Evolutionary conservation across 2,329 filamentous ascomycete genomes (phyloP).

Genomic region (Botrytis paeoniae): DNA sequence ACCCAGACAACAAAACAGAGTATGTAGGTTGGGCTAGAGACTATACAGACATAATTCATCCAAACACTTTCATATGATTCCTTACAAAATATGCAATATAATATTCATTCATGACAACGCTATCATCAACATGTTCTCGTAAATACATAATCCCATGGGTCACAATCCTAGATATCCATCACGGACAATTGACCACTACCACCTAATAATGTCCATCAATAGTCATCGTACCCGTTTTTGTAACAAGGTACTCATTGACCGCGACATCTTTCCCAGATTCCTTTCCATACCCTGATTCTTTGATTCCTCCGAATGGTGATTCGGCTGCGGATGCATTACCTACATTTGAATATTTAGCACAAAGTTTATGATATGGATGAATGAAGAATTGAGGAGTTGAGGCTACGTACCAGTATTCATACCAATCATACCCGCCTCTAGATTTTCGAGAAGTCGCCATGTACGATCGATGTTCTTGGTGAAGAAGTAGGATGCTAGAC

Average conservation of each 20-base stretch:
- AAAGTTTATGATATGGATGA: neutral
- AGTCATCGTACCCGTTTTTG: slow-evolving; percentile 64
- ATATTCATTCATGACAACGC: neutral
- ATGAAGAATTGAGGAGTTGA: slow-evolving; percentile 6
- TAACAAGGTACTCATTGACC: slow-evolving; percentile 59
- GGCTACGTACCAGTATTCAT: slow-evolving; percentile 53
- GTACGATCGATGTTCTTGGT: slow-evolving; percentile 65
- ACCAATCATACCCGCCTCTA: slow-evolving; percentile 69
- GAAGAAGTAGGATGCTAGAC: slow-evolving; percentile 65
- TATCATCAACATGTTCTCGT: neutral
- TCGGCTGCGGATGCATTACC: slow-evolving; percentile 65
- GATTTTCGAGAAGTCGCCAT: slow-evolving; percentile 63
- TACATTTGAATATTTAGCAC: slow-evolving; percentile 25
- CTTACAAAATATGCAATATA: neutral
- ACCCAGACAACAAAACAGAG: accelerated
- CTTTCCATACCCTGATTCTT: slow-evolving; percentile 66
- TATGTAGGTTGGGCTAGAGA: accelerated
- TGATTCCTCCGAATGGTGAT: slow-evolving; percentile 65
- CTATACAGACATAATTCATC: neutral
- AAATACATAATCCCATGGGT: neutral
- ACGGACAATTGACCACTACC: neutral
- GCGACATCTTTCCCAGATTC: slow-evolving; percentile 66
- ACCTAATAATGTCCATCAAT: slow-evolving; percentile 52
- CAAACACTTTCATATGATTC: neutral
- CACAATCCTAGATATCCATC: neutral